Percentiles rank a stretch among this genome's conserved stretches.
These are phyloP conservation scores for Aspergillus haitiensis DNA, from an alignment of 495 filamentous ascomycete genomes.

Conservation along the genomic window DNA sequence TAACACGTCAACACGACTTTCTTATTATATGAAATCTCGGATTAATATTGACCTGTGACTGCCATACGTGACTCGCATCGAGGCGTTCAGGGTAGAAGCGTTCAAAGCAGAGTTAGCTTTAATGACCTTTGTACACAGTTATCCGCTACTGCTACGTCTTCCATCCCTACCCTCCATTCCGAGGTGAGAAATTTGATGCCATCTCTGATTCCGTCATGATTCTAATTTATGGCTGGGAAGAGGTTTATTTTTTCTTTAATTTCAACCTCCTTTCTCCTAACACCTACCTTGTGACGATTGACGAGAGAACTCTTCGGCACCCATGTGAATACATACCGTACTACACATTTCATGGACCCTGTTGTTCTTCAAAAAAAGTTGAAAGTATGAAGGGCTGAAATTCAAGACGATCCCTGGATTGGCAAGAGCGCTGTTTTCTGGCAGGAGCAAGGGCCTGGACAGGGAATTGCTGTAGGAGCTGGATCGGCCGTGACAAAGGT, in stretches of 20 bases:
- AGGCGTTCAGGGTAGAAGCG: too few relatives aligned
- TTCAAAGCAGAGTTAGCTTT: too few relatives aligned
- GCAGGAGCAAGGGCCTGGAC: slow-evolving; percentile 75
- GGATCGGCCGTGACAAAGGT: slow-evolving; percentile 84
- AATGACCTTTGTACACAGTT: too few relatives aligned
- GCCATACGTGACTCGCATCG: too few relatives aligned
- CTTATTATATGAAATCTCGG: slow-evolving; percentile 20
- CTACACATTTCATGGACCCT: slow-evolving; percentile 72
- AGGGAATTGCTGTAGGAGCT: slow-evolving; percentile 70
- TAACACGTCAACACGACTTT: slow-evolving; percentile 28
- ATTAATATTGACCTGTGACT: too few relatives aligned
- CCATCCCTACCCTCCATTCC: slow-evolving; percentile 57
- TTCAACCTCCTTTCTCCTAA: slow-evolving; percentile 73
- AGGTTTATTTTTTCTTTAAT: slow-evolving; percentile 72
- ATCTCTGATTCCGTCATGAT: slow-evolving; percentile 69
- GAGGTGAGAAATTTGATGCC: slow-evolving; percentile 55
- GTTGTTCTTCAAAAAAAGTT: slow-evolving; percentile 64
- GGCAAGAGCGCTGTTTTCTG: slow-evolving; percentile 68
- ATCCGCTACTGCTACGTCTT: slow-evolving; percentile 38
- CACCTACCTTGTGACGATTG: slow-evolving; percentile 72
- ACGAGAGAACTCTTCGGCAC: slow-evolving; percentile 76
- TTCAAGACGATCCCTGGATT: slow-evolving; percentile 85
- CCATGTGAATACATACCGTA: slow-evolving; percentile 67
- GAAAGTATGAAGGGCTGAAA: slow-evolving; percentile 71
- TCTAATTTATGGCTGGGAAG: slow-evolving; percentile 62